A percentile compares a stretch with the other conserved stretches of the same genome.
Conservation (phyloP, 2,329 filamentous ascomycete genomes). For the Leptographium wingfieldii region DNA sequence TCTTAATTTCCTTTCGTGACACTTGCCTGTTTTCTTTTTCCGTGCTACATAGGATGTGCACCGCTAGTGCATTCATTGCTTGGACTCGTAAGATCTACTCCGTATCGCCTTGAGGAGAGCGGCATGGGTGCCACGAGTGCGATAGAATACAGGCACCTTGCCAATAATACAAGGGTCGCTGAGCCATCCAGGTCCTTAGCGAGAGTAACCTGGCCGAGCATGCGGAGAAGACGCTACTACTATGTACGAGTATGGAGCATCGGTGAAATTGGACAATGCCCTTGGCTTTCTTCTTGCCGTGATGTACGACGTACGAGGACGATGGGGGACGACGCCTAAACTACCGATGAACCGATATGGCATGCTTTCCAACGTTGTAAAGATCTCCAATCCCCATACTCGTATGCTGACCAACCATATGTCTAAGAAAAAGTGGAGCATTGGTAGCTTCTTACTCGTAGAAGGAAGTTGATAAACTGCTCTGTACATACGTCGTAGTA, state of each 20-base stretch:
- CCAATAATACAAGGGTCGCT: background rate
- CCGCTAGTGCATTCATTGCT: background rate
- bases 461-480: too few relatives aligned
- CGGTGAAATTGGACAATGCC: background rate
- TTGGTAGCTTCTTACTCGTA: background rate
- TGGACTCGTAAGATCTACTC: background rate
- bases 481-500: too few relatives aligned
- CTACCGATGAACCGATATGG: background rate
- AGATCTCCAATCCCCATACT: background rate
- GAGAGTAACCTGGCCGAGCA: background rate
- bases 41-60: background rate
- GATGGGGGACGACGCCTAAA: background rate
- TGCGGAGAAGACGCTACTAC: background rate
- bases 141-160: background rate
- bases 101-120: background rate
- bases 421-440: background rate
- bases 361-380: background rate
- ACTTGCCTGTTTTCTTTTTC: background rate
- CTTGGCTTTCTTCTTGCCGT: background rate
- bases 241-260: background rate
- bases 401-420: background rate
- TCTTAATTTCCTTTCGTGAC: background rate
- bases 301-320: background rate
- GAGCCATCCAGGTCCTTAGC: background rate
- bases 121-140: constrained; percentile 2